Conservation (phyloP, 1,284 basidiomycete species). For the Pseudomicrostroma phylloplanum region DNA sequence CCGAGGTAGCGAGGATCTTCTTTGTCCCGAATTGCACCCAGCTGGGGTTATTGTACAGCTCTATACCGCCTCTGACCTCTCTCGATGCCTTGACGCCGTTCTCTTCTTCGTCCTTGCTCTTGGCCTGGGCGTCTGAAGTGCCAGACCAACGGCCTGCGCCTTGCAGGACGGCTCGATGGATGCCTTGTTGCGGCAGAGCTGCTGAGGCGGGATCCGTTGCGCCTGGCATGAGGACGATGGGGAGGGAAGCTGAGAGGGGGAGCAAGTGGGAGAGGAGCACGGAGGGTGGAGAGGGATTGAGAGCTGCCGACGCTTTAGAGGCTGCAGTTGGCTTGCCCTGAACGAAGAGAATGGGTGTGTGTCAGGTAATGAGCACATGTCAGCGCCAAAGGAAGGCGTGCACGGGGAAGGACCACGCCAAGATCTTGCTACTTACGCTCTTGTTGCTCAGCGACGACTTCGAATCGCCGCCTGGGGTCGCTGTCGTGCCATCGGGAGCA, state of each 20-base stretch:
- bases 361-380: no score
- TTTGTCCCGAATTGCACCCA: background rate
- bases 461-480: background rate
- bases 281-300: background rate
- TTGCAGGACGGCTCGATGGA: constrained; percentile 87
- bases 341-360: background rate
- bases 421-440: no score
- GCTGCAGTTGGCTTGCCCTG: background rate
- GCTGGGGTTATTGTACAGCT: background rate
- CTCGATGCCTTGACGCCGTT: background rate
- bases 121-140: background rate
- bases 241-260: constrained; percentile 2
- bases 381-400: no score
- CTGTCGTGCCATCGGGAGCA: constrained; percentile 10
- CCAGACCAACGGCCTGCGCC: constrained; percentile 43
- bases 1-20: constrained; percentile 72
- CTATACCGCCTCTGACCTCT: background rate
- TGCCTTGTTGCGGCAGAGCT: constrained; percentile 85
- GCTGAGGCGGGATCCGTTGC: constrained; percentile 76
- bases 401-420: no score
- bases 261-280: constrained; percentile 3
- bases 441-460: background rate
- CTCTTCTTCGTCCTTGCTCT: background rate
- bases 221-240: constrained; percentile 64
- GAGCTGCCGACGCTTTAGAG: background rate